Percentiles rank a stretch among this genome's conserved stretches.
phyloP scores from a whole-genome alignment of 75 land plant genomes.

The Larix kaempferi region DNA sequence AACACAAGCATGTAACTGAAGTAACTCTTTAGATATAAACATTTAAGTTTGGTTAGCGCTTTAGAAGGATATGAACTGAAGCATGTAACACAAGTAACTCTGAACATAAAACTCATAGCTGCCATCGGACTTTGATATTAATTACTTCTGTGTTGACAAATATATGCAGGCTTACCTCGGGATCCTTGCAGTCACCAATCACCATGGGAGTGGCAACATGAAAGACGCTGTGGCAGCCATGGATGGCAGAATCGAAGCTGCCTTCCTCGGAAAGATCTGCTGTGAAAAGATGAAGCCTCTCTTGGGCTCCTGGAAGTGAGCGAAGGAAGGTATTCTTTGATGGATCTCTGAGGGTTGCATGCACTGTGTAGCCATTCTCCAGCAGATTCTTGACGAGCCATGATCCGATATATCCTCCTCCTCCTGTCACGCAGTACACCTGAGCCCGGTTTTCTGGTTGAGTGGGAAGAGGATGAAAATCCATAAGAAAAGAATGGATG shows the following conservation, averaged over 20 bases:
- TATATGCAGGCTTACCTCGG: no score
- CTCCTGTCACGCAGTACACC: constrained; percentile 13
- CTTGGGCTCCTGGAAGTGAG: constrained; percentile 19
- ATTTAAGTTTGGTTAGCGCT: no score
- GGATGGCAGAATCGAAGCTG: constrained; percentile 17
- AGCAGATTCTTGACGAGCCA: constrained; percentile 14
- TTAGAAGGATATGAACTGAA: no score
- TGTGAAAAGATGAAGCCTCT: constrained; percentile 23
- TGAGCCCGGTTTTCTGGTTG: no score
- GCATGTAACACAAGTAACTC: no score
- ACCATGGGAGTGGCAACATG: neutral
- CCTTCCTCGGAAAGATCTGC: constrained; percentile 26
- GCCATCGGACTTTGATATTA: no score
- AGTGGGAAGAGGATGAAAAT: no score
- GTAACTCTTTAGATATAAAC: no score
- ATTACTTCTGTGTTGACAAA: no score
- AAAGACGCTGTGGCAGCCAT: neutral
- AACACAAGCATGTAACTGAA: no score
- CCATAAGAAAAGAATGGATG: no score
- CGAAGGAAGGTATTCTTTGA: constrained; percentile 18
- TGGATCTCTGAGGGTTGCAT: constrained; percentile 2
- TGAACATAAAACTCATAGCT: no score
- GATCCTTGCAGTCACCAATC: neutral
- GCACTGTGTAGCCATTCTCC: constrained; percentile 7
- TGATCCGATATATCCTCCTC: constrained; percentile 9